Evolutionary conservation across 106 monocot genomes (phyloP).

Genomic region (Cymbidium sinense): DNA sequence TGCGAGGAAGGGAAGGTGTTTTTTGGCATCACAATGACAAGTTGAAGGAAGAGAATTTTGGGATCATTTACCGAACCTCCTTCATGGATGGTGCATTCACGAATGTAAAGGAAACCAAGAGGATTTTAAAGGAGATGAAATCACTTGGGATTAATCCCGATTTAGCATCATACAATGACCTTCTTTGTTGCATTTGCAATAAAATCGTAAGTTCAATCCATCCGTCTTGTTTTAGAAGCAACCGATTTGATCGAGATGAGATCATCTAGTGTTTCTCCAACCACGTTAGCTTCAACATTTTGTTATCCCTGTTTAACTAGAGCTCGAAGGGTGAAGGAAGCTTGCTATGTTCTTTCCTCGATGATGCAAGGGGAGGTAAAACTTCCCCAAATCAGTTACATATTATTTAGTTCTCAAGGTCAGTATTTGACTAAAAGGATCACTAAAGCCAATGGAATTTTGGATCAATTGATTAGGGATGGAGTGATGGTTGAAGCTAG

Average conservation of each 20-base stretch:
- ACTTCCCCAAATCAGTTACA: conserved; percentile 50
- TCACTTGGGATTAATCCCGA: conserved; percentile 17
- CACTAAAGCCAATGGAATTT: conserved; percentile 40
- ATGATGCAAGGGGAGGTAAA: conserved; percentile 37
- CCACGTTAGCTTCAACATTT: conserved; percentile 52
- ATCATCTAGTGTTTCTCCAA: conserved; percentile 34
- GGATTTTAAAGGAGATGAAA: conserved; percentile 50
- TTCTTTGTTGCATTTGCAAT: conserved; percentile 51
- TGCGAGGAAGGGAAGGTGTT: conserved; percentile 39
- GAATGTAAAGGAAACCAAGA: conserved; percentile 55
- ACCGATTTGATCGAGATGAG: conserved; percentile 51
- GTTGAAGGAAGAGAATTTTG: background rate
- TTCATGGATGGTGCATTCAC: conserved; percentile 65
- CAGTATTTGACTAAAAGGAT: conserved; percentile 50
- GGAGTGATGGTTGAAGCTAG: conserved; percentile 22
- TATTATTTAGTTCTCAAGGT: conserved; percentile 59
- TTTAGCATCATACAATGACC: conserved; percentile 37
- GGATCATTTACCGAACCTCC: conserved; percentile 26
- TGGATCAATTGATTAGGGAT: conserved; percentile 34
- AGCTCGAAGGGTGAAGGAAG: conserved; percentile 67
- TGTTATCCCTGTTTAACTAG: conserved; percentile 45
- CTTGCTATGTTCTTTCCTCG: conserved; percentile 38
- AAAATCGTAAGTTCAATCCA: conserved; percentile 63
- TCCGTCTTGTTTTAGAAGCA: conserved; percentile 55
- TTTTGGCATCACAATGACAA: conserved; percentile 41